Percentiles rank a stretch among this genome's conserved stretches.
Evolutionary conservation across 176 grass and related monocot genomes (phyloP).

Genomic region (Ananas comosus): DNA sequence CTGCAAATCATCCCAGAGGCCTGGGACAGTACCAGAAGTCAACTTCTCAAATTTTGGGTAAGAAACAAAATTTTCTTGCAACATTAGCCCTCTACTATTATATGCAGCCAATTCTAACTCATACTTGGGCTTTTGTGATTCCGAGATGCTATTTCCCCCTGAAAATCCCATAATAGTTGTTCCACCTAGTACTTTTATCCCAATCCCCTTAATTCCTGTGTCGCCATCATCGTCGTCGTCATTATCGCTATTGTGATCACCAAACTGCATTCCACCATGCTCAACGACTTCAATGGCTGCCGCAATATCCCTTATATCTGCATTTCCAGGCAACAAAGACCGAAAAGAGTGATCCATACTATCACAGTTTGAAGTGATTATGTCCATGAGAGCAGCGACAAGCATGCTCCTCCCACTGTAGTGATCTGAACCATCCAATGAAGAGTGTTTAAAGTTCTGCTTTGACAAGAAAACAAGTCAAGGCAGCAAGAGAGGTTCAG

Average conservation of each 20-base stretch:
- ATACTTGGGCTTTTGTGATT: too few species aligned
- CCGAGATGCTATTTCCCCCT: conserved; percentile 14
- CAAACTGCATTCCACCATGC: conserved; percentile 79
- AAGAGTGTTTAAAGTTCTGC: conserved; percentile 69
- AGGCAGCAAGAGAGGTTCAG: conserved; percentile 3
- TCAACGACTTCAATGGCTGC: conserved; percentile 85
- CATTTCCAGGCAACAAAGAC: conserved; percentile 61
- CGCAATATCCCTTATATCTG: conserved; percentile 74
- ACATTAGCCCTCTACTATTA: conserved; percentile 5
- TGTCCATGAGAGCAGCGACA: conserved; percentile 94
- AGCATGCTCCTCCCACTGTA: conserved; percentile 96
- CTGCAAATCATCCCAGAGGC: conserved; percentile 95
- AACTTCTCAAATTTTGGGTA: conserved; percentile 25
- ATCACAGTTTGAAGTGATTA: conserved; percentile 89
- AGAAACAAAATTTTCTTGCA: conserved; percentile 28
- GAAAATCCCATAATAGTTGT: conserved; percentile 87
- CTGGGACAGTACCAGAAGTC: conserved; percentile 46
- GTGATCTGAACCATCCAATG: conserved; percentile 48
- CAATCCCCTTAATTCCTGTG: conserved; percentile 68
- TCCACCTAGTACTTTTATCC: conserved; percentile 87
- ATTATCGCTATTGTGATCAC: conserved; percentile 37
- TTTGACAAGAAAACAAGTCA: conserved; percentile 17
- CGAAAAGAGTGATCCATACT: conserved; percentile 52
- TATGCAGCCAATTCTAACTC: conserved; percentile 10
- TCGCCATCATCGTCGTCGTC: conserved; percentile 50